A percentile compares a stretch with the other conserved stretches of the same genome.
Conservation (phyloP, 306 rosid species). For the Ormosia emarginata region DNA sequence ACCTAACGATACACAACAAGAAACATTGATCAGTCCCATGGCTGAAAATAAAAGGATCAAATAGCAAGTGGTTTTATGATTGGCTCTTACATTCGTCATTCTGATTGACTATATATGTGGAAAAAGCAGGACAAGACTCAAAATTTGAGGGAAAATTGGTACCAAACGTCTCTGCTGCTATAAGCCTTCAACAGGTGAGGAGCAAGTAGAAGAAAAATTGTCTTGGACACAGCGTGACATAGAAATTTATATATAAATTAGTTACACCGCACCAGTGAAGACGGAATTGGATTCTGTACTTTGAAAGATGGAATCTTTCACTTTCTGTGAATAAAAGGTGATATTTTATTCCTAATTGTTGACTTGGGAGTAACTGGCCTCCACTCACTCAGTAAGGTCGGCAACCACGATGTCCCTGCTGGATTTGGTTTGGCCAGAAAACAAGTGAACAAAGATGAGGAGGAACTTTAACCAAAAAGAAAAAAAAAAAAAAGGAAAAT, state of each 20-base stretch:
- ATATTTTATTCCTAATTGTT: constrained; percentile 30
- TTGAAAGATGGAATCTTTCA: constrained; percentile 26
- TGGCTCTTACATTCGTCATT: constrained; percentile 54
- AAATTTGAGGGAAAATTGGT: background rate
- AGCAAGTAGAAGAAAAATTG: background rate
- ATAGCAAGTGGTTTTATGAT: background rate
- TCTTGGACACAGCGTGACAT: background rate
- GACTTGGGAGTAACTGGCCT: constrained; percentile 28
- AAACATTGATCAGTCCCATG: background rate
- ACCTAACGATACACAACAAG: constrained; percentile 33
- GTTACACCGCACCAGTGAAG: background rate
- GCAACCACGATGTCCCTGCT: constrained; percentile 27
- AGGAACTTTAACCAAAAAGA: background rate
- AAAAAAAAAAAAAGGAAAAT: too few species aligned
- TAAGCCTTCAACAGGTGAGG: background rate
- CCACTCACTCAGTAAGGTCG: constrained; percentile 34
- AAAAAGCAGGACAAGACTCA: background rate
- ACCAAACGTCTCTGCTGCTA: background rate
- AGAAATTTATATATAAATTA: constrained; percentile 4
- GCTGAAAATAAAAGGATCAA: background rate
- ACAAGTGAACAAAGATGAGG: background rate
- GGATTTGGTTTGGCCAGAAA: background rate
- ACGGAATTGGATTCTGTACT: constrained; percentile 52
- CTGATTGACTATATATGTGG: background rate
- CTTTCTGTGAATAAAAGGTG: constrained; percentile 15